Conservation (phyloP, 169 alveolate species). For the Plasmodium knowlesi region DNA sequence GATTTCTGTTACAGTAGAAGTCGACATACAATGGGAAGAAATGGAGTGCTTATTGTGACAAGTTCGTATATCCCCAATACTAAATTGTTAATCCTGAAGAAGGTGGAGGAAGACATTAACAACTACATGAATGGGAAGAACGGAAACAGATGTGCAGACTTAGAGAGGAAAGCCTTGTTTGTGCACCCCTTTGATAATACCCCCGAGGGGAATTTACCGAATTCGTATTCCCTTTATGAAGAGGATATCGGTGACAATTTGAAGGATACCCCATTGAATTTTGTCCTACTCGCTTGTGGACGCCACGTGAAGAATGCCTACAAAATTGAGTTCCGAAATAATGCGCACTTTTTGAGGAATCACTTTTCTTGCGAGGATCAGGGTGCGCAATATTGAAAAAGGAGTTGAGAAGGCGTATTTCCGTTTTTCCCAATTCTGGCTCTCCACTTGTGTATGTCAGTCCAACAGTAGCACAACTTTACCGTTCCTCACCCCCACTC, state of each 20-base stretch:
- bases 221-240: conserved; percentile 26
- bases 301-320: conserved; percentile 45
- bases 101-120: conserved; percentile 56
- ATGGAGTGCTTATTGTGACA: conserved; percentile 19
- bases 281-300: conserved; percentile 32
- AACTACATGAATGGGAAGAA: conserved; percentile 18
- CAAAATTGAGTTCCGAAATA: conserved; percentile 53
- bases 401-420: background rate
- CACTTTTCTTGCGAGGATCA: conserved; percentile 75
- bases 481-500: background rate
- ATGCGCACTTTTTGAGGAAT: conserved; percentile 29
- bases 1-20: conserved; percentile 29
- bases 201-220: background rate
- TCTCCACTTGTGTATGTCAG: background rate
- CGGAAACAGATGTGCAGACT: conserved; percentile 46
- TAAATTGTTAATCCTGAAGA: conserved; percentile 13
- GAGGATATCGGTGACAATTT: background rate
- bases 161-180: conserved; percentile 43
- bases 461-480: background rate
- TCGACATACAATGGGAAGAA: background rate
- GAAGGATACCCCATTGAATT: conserved; percentile 1
- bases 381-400: background rate
- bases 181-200: conserved; percentile 9
- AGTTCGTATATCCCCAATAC: conserved; percentile 19
- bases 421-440: background rate